Evolutionary conservation across 1,139 yeast genomes (phyloP).

Genomic region (Protomyces macrosporus): DNA sequence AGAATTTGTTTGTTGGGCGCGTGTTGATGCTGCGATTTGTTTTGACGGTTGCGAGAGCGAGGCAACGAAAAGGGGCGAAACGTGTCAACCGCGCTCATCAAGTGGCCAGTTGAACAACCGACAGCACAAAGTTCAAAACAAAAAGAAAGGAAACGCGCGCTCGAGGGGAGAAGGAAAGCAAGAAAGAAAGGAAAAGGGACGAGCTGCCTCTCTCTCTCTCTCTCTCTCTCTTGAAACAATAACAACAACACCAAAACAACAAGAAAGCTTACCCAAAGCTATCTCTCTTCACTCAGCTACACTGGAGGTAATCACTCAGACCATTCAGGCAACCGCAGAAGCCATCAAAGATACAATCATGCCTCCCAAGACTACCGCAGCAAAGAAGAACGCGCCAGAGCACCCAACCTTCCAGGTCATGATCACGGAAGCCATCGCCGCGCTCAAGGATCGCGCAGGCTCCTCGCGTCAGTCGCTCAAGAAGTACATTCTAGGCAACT

Average conservation of each 20-base stretch:
- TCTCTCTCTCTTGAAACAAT: background rate
- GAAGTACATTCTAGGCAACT: slow-evolving; percentile 63
- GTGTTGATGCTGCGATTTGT: too few species aligned
- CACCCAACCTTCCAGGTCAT: slow-evolving; percentile 22
- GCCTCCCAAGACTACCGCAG: slow-evolving; percentile 20
- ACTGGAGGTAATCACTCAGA: slow-evolving; percentile 1
- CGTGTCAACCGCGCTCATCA: too few species aligned
- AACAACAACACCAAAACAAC: background rate
- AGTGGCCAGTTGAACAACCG: background rate
- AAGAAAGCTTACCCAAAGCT: too few species aligned
- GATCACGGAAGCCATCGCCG: slow-evolving; percentile 24
- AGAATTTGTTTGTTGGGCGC: too few species aligned
- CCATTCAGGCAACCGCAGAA: slow-evolving; percentile 9
- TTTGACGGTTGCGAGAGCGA: too few species aligned
- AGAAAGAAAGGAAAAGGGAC: background rate
- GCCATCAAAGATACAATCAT: slow-evolving; percentile 20
- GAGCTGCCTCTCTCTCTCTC: background rate
- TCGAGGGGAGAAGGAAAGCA: background rate
- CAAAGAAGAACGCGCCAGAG: slow-evolving; percentile 13
- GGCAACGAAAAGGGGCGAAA: too few species aligned
- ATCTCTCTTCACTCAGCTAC: background rate
- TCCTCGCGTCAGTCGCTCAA: slow-evolving; percentile 65
- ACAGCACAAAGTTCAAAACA: background rate
- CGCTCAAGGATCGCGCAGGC: slow-evolving; percentile 22
- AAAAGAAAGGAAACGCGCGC: background rate